Conservation (phyloP, 2,329 filamentous ascomycete species). For the Talaromyces funiculosus region DNA sequence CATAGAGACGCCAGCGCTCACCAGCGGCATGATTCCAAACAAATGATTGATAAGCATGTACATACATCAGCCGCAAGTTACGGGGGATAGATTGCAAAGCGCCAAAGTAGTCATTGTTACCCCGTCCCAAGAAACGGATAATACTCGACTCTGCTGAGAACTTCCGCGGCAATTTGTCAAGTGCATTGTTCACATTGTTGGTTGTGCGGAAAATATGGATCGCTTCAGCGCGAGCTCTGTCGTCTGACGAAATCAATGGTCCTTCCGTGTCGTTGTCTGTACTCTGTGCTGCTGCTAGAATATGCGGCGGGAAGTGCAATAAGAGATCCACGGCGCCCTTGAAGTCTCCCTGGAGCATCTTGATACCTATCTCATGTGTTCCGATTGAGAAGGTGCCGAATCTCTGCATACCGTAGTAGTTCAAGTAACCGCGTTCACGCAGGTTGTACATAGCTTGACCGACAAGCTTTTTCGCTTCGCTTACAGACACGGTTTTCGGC, state of each 20-base stretch:
- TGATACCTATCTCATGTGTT: constrained; percentile 77
- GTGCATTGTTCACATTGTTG: constrained; percentile 54
- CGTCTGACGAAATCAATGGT: constrained; percentile 62
- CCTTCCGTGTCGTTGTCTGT: constrained; percentile 33
- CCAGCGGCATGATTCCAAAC: constrained; percentile 88
- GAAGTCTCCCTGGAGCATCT: constrained; percentile 76
- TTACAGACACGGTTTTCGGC: constrained; percentile 43
- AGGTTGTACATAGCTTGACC: constrained; percentile 61
- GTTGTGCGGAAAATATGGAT: constrained; percentile 67
- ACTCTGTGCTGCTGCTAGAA: constrained; percentile 53
- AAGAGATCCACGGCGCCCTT: constrained; percentile 73
- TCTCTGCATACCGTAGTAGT: constrained; percentile 96
- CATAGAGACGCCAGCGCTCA: constrained; percentile 71
- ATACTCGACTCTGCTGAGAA: constrained; percentile 76
- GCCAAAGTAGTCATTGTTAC: constrained; percentile 67
- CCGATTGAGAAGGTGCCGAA: constrained; percentile 85
- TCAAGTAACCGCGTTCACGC: constrained; percentile 75
- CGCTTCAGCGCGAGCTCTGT: constrained; percentile 70
- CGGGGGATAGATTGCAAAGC: constrained; percentile 75
- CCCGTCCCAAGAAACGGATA: constrained; percentile 63
- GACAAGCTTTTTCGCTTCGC: constrained; percentile 43
- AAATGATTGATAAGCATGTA: constrained; percentile 91
- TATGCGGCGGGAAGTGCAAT: constrained; percentile 62
- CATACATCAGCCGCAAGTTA: constrained; percentile 84
- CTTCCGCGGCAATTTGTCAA: constrained; percentile 66